Conservation (phyloP, 768 basidiomycete species). For the Rhodotorula diobovata region DNA sequence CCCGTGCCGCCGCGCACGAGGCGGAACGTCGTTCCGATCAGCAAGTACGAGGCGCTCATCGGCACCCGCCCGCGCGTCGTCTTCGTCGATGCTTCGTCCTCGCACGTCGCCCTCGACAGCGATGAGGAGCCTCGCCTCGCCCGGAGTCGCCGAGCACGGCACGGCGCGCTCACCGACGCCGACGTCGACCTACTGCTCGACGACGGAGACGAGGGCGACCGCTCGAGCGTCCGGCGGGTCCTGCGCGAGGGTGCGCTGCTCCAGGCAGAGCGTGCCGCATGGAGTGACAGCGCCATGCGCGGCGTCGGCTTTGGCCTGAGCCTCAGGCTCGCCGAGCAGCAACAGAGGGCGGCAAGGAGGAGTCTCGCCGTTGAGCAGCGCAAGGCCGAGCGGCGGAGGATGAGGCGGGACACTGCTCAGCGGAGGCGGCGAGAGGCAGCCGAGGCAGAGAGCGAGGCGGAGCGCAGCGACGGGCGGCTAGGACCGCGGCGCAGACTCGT, state of each 20-base stretch:
- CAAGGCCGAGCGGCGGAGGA: not conserved
- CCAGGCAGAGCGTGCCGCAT: conserved; percentile 8
- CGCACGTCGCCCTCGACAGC: not conserved
- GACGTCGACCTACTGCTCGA: not conserved
- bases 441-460: conserved; percentile 14
- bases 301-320: conserved; percentile 16
- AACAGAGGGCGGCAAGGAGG: not conserved
- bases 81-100: not conserved
- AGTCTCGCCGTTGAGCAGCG: not conserved
- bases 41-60: not conserved
- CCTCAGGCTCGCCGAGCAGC: not conserved
- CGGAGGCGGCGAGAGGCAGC: conserved; percentile 4
- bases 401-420: not conserved
- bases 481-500: not conserved
- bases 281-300: conserved; percentile 25
- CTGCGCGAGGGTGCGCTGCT: conserved; percentile 27
- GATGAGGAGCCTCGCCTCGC: not conserved
- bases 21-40: not conserved
- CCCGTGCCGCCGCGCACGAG: not conserved
- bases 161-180: not conserved
- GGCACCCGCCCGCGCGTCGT: conserved; percentile 1
- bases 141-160: not conserved
- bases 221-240: conserved; percentile 18
- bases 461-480: not conserved
- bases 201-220: conserved; percentile 8